Evolutionary conservation across 2,329 filamentous ascomycete species (phyloP).

Genomic region (Diaporthe longicolla): DNA sequence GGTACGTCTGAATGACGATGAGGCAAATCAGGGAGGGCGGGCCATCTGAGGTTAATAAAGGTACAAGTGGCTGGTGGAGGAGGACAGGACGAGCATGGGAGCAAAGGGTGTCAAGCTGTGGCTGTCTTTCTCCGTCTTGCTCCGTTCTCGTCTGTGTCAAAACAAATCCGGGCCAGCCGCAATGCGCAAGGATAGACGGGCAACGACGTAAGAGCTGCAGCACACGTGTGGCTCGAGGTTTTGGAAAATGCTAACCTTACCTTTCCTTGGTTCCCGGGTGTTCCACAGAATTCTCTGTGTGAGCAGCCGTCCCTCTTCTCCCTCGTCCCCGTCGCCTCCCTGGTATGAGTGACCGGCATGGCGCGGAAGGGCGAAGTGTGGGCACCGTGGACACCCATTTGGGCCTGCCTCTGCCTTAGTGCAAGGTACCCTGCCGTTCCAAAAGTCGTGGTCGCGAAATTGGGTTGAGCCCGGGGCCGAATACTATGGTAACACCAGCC

Average conservation of each 20-base stretch:
- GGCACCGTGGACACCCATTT: not conserved
- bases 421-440: not conserved
- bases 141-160: not conserved
- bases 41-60: slow-evolving; percentile 13
- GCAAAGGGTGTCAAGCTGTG: not conserved
- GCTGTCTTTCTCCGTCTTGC: not conserved
- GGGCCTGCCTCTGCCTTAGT: not conserved
- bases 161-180: slow-evolving; percentile 15
- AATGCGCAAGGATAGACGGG: slow-evolving; percentile 10
- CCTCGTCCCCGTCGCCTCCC: slow-evolving; percentile 12
- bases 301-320: not conserved
- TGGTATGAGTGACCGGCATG: slow-evolving; percentile 5
- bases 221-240: slow-evolving; percentile 4
- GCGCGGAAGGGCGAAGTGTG: not conserved
- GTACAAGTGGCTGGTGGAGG: not conserved
- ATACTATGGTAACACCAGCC: not conserved
- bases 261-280: slow-evolving; percentile 37
- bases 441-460: slow-evolving; percentile 21
- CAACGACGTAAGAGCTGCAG: slow-evolving; percentile 33
- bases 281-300: slow-evolving; percentile 26
- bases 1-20: not conserved
- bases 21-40: not conserved
- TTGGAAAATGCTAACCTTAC: not conserved
- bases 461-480: slow-evolving; percentile 29
- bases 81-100: not conserved